Conservation (phyloP, 2,329 filamentous ascomycete genomes). For the Alternaria panax region DNA sequence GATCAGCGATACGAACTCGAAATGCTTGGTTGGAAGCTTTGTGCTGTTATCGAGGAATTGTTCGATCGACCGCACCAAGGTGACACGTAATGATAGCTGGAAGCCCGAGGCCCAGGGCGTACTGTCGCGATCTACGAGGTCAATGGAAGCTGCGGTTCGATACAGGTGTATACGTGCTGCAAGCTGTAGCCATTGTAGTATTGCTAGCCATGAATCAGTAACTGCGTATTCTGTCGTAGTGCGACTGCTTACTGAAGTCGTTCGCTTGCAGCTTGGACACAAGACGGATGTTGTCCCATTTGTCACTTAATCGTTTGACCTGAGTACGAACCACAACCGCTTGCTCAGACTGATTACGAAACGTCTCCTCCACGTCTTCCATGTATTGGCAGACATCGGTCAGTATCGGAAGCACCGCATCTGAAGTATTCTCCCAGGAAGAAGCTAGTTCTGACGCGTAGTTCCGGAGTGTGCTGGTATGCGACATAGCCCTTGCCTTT, state of each 20-base stretch:
- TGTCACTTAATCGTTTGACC: conserved; percentile 43
- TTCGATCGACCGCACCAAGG: conserved; percentile 41
- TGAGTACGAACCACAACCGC: conserved; percentile 42
- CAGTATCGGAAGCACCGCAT: conserved; percentile 39
- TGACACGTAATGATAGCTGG: conserved; percentile 45
- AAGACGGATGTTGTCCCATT: conserved; percentile 42
- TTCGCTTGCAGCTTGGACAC: conserved; percentile 39
- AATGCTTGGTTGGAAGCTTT: conserved; percentile 37
- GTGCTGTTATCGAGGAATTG: conserved; percentile 45
- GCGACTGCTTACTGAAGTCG: conserved; percentile 38
- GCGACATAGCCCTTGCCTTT: conserved; percentile 34
- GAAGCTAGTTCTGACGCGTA: conserved; percentile 45
- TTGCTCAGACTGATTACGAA: conserved; percentile 35
- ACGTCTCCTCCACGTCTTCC: conserved; percentile 48
- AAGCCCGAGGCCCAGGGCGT: conserved; percentile 45
- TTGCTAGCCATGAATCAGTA: conserved; percentile 33
- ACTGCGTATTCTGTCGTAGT: background rate
- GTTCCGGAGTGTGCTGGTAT: conserved; percentile 36
- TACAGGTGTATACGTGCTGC: conserved; percentile 41
- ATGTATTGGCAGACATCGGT: conserved; percentile 45
- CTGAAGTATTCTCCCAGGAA: conserved; percentile 41
- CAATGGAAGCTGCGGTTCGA: conserved; percentile 36
- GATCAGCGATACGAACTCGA: conserved; percentile 39
- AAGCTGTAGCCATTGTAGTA: conserved; percentile 44
- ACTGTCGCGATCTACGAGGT: conserved; percentile 39